Percentiles rank a stretch among this genome's conserved stretches.
phyloP scores from a whole-genome alignment of 1,139 yeast species.

The Scheffersomyces parashehatae region DNA sequence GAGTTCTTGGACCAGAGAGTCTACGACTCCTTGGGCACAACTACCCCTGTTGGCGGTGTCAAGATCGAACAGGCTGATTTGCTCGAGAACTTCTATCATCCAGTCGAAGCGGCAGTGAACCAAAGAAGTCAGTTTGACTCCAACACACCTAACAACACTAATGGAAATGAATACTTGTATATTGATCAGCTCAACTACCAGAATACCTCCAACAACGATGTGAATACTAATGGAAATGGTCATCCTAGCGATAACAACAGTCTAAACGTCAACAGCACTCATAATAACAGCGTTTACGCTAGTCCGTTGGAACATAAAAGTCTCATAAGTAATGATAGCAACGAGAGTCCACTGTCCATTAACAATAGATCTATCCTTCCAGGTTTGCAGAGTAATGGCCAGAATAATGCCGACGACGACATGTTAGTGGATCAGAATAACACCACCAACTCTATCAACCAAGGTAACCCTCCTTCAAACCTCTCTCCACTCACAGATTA shows the following conservation, averaged over 20 bases:
- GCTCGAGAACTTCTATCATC: conserved; percentile 15
- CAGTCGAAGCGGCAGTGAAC: not conserved
- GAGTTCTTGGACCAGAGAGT: conserved; percentile 61
- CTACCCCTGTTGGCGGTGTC: conserved; percentile 20
- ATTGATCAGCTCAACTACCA: conserved; percentile 18
- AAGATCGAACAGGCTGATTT: conserved; percentile 16
- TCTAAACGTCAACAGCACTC: conserved; percentile 2
- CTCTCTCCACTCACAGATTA: conserved; percentile 30
- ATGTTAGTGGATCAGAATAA: not conserved
- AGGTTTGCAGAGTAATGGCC: too few species aligned
- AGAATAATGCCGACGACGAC: not conserved
- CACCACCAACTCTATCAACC: too few species aligned
- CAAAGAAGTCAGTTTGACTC: not conserved
- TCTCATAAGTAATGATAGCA: not conserved
- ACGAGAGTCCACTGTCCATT: conserved; percentile 4
- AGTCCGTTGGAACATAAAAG: conserved; percentile 13
- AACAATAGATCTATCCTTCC: too few species aligned
- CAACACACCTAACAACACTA: not conserved
- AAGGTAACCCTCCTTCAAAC: too few species aligned
- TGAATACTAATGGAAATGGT: not conserved
- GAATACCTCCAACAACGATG: conserved; percentile 2
- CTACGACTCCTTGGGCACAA: conserved; percentile 40
- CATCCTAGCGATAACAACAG: not conserved
- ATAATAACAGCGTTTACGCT: conserved; percentile 13
- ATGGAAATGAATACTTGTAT: conserved; percentile 21